phyloP scores from a whole-genome alignment of 2,329 filamentous ascomycete genomes.

The Verticillium tricorpus region DNA sequence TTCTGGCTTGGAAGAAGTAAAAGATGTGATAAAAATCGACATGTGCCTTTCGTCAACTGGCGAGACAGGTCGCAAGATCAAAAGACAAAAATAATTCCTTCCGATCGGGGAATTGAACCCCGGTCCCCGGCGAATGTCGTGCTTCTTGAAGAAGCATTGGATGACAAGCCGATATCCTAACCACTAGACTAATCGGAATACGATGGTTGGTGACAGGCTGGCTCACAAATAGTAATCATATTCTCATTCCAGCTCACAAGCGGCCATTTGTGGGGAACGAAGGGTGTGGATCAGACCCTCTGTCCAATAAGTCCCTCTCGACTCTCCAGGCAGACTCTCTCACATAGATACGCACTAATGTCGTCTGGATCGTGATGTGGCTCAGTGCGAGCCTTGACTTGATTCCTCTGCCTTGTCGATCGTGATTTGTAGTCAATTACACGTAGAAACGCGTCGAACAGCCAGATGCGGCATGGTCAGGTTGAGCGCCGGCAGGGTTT shows the following conservation, averaged over 20 bases:
- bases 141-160: not conserved
- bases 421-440: not conserved
- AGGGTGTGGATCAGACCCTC: no score
- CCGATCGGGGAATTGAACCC: not conserved
- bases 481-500: not conserved
- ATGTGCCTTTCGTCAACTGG: no score
- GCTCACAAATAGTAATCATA: accelerated
- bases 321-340: not conserved
- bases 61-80: no score
- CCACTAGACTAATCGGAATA: not conserved
- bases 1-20: no score
- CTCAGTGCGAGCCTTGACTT: no score
- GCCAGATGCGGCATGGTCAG: no score
- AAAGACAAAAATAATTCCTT: not conserved
- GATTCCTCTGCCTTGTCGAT: no score
- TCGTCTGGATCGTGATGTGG: no score
- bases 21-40: no score
- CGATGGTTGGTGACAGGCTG: not conserved
- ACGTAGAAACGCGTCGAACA: not conserved
- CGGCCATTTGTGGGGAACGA: not conserved
- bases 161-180: not conserved
- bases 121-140: not conserved
- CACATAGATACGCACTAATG: no score
- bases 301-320: no score
- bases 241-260: no score